Conservation (phyloP, 73 alveolate genomes). For the Paramecium caudatum region DNA sequence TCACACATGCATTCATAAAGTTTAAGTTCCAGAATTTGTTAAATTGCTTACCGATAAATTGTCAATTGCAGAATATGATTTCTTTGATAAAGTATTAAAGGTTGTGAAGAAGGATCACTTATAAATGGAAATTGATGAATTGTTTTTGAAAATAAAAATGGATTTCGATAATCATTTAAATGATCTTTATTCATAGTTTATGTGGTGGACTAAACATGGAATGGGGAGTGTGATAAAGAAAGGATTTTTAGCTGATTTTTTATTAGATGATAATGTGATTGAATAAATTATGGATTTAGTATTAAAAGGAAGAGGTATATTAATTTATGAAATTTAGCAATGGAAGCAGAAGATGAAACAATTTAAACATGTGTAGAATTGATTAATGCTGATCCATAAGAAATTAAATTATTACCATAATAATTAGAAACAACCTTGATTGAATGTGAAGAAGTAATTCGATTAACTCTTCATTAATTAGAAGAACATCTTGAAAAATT, state of each 20-base stretch:
- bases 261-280: constrained; percentile 67
- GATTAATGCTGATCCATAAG: constrained; percentile 61
- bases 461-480: constrained; percentile 22
- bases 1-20: constrained; percentile 63
- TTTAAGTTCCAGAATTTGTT: constrained; percentile 58
- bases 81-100: constrained; percentile 43
- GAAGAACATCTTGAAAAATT: background rate
- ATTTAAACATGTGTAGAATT: constrained; percentile 60
- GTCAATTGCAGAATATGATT: constrained; percentile 47
- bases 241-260: constrained; percentile 56
- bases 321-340: background rate
- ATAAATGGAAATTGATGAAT: constrained; percentile 61
- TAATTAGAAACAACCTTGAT: constrained; percentile 24
- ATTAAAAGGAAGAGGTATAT: constrained; percentile 56
- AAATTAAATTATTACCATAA: constrained; percentile 64
- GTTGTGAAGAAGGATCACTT: constrained; percentile 67
- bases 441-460: constrained; percentile 56
- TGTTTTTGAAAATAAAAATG: constrained; percentile 61
- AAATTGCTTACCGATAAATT: constrained; percentile 38
- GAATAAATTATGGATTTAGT: constrained; percentile 63
- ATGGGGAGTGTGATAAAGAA: constrained; percentile 62
- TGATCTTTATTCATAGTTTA: constrained; percentile 61
- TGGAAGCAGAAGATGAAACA: constrained; percentile 71
- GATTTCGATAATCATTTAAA: constrained; percentile 64
- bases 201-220: constrained; percentile 70